Base-by-base conservation (phyloP, 176 grass and related monocot genomes). In the Cenchrus americanus region DNA sequence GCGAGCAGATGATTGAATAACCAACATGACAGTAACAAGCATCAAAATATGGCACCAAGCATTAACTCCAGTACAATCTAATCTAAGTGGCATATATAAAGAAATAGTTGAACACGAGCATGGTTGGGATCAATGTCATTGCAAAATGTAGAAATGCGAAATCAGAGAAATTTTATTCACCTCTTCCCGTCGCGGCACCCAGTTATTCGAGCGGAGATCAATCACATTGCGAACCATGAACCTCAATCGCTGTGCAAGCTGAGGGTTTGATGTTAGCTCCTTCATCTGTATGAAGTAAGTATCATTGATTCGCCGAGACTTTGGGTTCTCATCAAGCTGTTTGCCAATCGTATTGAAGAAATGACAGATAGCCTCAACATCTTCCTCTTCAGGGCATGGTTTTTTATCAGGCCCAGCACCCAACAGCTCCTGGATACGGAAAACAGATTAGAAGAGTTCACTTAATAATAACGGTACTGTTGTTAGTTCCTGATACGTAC, bases 271-370 rank as follows among this genome's bases (percentile, higher is more conserved):
- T 69, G 55, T 86, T 48, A 97, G 82, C 68, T 97, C 94, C 85
- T 90, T 97, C 47, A 97, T 81, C 68, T 93, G 89, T 62, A 88
- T 81, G 81, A 97, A 97, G 87, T 97, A 97, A 23, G 76, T 72
- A 86, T 97, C 94, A 79, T 94, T 97, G 18, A 89, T 89, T 30
- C 87, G 75, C 22, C 84, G 85, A 61, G 94, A 94, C 48, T 91
- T 97, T 44, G 79, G 84, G 71, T 85, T 97, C 44, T 90, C 94
- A 54, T 97, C 94, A 77, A 97, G 86, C 75, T 97, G 94, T 90
- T 97, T 97, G 76, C 94, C 94, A 32, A 97, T 97, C 0, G 94
- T 97, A 74, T 92, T 97, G 64, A 97, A 97, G 75, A 97, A 94
- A 50, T 97, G 94, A 78, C 94, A 97, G 60, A 97, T 94, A 12